A percentile compares a stretch with the other conserved stretches of the same genome.
phyloP scores from a whole-genome alignment of 805 yeast genomes.

The Starmerella cellae region DNA sequence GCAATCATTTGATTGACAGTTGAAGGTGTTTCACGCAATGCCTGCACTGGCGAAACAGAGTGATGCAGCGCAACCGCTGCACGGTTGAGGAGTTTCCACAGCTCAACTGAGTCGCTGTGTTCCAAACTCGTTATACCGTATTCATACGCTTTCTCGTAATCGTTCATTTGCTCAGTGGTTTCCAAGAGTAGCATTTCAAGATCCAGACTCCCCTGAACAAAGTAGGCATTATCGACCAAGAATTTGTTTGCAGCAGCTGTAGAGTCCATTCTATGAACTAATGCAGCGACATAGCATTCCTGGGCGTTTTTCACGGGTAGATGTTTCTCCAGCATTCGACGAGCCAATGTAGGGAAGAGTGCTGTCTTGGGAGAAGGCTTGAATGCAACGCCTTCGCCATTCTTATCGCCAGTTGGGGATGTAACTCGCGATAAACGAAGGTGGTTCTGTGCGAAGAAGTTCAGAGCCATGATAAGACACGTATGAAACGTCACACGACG shows the following conservation, averaged over 20 bases:
- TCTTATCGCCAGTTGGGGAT: not conserved
- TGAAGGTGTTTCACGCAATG: not conserved
- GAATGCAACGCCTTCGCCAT: not conserved
- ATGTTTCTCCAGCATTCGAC: slow-evolving; percentile 40
- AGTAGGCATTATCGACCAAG: slow-evolving; percentile 18
- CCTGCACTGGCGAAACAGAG: not conserved
- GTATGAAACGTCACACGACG: slow-evolving; percentile 19
- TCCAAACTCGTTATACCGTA: slow-evolving; percentile 34
- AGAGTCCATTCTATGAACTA: slow-evolving; percentile 34
- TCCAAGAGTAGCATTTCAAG: slow-evolving; percentile 36
- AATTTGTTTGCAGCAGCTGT: slow-evolving; percentile 29
- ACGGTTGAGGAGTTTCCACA: slow-evolving; percentile 48
- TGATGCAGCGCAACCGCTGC: slow-evolving; percentile 32
- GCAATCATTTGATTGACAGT: slow-evolving; percentile 38
- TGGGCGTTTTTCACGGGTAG: slow-evolving; percentile 47
- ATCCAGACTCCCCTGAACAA: slow-evolving; percentile 41
- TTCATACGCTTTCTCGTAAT: slow-evolving; percentile 35
- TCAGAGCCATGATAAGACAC: slow-evolving; percentile 36
- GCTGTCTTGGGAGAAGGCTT: slow-evolving; percentile 33
- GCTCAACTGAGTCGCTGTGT: slow-evolving; percentile 58
- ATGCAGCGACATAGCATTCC: slow-evolving; percentile 48
- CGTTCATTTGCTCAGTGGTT: slow-evolving; percentile 31
- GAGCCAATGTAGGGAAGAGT: slow-evolving; percentile 49
- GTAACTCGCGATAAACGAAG: not conserved
- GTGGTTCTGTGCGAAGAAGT: slow-evolving; percentile 15